Conservation (phyloP, 2,329 filamentous ascomycete species). For the Nemania diffusa region DNA sequence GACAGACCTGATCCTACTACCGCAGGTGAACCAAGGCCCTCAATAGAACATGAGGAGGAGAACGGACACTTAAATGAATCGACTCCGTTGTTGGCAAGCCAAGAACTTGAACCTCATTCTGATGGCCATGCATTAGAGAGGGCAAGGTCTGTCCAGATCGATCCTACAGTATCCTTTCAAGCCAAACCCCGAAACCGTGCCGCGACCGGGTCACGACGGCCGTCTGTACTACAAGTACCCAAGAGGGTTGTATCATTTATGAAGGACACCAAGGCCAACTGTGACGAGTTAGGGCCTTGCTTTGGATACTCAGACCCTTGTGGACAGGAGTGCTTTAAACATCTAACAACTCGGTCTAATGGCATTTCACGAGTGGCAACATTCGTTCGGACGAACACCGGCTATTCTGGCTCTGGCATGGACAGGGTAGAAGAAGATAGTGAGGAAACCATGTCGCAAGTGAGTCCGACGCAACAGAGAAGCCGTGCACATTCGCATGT, state of each 20-base stretch:
- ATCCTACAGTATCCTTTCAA: conserved; percentile 36
- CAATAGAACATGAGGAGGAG: conserved; percentile 27
- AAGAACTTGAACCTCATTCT: conserved; percentile 42
- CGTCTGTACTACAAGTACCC: conserved; percentile 65
- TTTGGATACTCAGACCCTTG: conserved; percentile 74
- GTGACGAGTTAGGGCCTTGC: conserved; percentile 69
- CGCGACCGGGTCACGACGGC: conserved; percentile 55
- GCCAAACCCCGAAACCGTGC: conserved; percentile 43
- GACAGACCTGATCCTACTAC: conserved; percentile 36
- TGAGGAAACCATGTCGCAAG: conserved; percentile 37
- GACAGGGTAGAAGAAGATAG: conserved; percentile 46
- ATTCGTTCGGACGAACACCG: conserved; percentile 57
- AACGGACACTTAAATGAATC: conserved; percentile 53
- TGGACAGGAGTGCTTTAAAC: conserved; percentile 73
- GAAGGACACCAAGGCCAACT: conserved; percentile 71
- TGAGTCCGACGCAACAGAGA: conserved; percentile 42
- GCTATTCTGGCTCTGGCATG: conserved; percentile 48
- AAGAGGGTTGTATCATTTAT: conserved; percentile 72
- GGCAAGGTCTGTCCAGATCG: conserved; percentile 41
- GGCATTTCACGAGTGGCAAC: conserved; percentile 51
- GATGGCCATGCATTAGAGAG: conserved; percentile 44
- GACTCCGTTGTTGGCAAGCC: conserved; percentile 59
- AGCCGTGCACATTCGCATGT: conserved; percentile 46
- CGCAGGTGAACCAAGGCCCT: conserved; percentile 31
- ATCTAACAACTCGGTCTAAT: conserved; percentile 56